Evolutionary conservation across 83 land plant genomes (phyloP).

Genomic region (Picea abies): DNA sequence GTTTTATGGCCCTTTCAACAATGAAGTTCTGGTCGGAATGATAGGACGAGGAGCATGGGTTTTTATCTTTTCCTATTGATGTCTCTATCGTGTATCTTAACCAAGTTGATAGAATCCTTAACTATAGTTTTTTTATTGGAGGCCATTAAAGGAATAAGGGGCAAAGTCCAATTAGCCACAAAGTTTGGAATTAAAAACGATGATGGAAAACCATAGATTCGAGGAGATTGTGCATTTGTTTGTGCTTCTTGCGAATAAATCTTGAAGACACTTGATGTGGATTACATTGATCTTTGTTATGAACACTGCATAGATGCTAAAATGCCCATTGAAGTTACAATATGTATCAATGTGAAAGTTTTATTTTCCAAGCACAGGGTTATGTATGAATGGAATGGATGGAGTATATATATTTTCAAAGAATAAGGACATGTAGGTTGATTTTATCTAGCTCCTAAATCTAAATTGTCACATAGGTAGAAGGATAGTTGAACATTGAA

Average conservation of each 20-base stretch:
- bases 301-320: slow-evolving; percentile 41
- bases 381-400: too few species aligned
- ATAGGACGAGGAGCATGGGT: not conserved
- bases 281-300: slow-evolving; percentile 57
- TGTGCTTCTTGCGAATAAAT: slow-evolving; percentile 51
- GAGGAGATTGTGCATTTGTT: slow-evolving; percentile 59
- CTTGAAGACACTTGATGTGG: slow-evolving; percentile 45
- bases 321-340: slow-evolving; percentile 49
- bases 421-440: too few species aligned
- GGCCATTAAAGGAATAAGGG: slow-evolving; percentile 46
- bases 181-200: slow-evolving; percentile 19
- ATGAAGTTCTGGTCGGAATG: slow-evolving; percentile 39
- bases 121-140: not conserved
- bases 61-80: not conserved
- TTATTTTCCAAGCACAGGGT: too few species aligned
- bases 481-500: too few species aligned
- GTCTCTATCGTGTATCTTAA: too few species aligned
- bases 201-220: slow-evolving; percentile 4
- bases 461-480: too few species aligned
- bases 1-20: slow-evolving; percentile 46
- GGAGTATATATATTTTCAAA: too few species aligned
- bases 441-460: too few species aligned
- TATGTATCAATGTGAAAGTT: slow-evolving; percentile 10
- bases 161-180: slow-evolving; percentile 51
- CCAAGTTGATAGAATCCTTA: too few species aligned